Percentiles rank a stretch among this genome's conserved stretches.
These are phyloP conservation scores for Pythium apleroticum DNA, from an alignment of 352 stramenopile genomes.

Conservation along the genomic window DNA sequence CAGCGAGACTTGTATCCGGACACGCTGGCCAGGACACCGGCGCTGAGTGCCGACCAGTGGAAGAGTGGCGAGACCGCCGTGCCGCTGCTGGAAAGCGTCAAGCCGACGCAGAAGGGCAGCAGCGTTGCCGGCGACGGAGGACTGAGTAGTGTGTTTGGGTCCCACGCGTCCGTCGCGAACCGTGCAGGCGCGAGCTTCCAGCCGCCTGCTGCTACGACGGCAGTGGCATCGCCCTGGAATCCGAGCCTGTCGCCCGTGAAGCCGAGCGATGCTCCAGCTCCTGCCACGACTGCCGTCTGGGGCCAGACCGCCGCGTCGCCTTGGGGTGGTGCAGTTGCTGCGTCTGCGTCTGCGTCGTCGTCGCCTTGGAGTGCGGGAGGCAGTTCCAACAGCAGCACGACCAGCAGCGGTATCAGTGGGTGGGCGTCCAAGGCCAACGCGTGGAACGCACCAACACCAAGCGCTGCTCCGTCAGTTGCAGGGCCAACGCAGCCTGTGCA, in stretches of 20 bases:
- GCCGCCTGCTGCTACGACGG: no score
- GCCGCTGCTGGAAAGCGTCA: constrained; percentile 41
- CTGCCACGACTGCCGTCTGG: not conserved
- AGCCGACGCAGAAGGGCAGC: constrained; percentile 16
- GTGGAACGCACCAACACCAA: constrained; percentile 25
- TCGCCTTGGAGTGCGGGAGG: constrained; percentile 9
- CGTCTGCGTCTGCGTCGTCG: not conserved
- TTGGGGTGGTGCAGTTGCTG: not conserved
- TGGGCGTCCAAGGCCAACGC: constrained; percentile 28
- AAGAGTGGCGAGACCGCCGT: constrained; percentile 37
- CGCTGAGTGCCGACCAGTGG: constrained; percentile 51
- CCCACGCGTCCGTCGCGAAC: not conserved
- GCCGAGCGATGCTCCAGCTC: not conserved
- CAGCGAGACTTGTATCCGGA: constrained; percentile 79
- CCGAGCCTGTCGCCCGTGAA: not conserved
- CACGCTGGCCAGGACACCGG: constrained; percentile 38
- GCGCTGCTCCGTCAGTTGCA: not conserved
- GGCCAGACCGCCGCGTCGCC: not conserved
- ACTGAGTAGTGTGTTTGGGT: constrained; percentile 37
- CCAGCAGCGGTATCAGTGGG: constrained; percentile 4
- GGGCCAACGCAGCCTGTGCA: constrained; percentile 12
- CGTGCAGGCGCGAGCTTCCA: not conserved
- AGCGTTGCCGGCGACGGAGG: not conserved
- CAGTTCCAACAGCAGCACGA: not conserved
- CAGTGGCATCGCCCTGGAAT: not conserved